Base-by-base conservation (phyloP, 106 monocot genomes). In the Vanilla planifolia region DNA sequence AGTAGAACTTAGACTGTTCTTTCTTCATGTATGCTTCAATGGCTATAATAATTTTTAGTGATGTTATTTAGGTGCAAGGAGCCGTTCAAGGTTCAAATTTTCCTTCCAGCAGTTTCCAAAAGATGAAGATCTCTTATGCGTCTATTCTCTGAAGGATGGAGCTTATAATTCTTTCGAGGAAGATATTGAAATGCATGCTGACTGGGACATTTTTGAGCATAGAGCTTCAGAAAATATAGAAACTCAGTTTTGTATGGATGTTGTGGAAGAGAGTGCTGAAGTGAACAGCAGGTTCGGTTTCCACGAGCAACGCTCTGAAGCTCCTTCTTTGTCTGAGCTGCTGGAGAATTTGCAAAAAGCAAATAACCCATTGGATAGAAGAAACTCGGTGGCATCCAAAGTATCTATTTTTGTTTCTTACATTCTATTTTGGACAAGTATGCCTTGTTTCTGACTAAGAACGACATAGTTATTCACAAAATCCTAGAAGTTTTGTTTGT, bases 141-240 rank as follows among this genome's bases (percentile, higher is more conserved):
- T 4, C 30, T 27, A 1, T 19, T 53, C 53, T 30, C 30, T 30
- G 53, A 53, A 30, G 16, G 27, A 30, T 53, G 30, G 30, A 53
- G n/a, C 30, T n/a, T 53, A 53, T 9, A 53, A 32, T n/a, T 53
- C 53, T 14, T 53, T 2, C 30, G 53, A 53, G 53, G 53, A 53
- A 28, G 53, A 53, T 53, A 53, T 53, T 53, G 53, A 53, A 53
- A 30, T 19, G n/a, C 53, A 27, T 30, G 30, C 29, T 29, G 16
- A 30, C 0, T 30, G 29, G 27, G 29, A 30, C 30, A 16, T 5
- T 32, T 30, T 53, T 32, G 30, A 30, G 15, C 32, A 53, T 29
- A 16, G 10, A 32, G 10, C 53, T 28, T 4, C 14, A 16, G 50
- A 50, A 50, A 30, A 53, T 30, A 30, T 30, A 53, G 53, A 16